Evolutionary conservation across 345 rosid species (phyloP).

Genomic region (Rubroshorea leprosula): DNA sequence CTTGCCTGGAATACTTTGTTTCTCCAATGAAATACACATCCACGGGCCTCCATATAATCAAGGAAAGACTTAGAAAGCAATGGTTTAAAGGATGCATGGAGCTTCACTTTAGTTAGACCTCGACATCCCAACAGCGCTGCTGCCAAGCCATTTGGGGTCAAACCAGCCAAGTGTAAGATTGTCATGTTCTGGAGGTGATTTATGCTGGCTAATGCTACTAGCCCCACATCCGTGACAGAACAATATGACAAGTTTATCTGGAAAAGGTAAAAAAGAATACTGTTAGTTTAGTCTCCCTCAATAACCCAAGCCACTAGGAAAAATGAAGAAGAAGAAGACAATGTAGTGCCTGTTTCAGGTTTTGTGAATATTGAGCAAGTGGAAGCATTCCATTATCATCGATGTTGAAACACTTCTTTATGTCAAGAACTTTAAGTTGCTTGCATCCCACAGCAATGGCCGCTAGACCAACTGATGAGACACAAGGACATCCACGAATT

Average conservation of each 20-base stretch:
- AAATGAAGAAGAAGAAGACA: background rate
- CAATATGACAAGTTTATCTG: slow-evolving; percentile 46
- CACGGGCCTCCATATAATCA: slow-evolving; percentile 31
- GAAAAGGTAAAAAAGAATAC: slow-evolving; percentile 3
- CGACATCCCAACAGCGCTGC: slow-evolving; percentile 39
- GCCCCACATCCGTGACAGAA: slow-evolving; percentile 39
- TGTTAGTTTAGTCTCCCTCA: background rate
- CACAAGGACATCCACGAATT: slow-evolving; percentile 38
- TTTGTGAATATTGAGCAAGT: slow-evolving; percentile 37
- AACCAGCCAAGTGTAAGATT: slow-evolving; percentile 28
- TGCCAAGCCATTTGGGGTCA: slow-evolving; percentile 42
- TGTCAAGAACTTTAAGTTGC: slow-evolving; percentile 33
- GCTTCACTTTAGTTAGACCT: slow-evolving; percentile 38
- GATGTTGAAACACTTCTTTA: slow-evolving; percentile 37
- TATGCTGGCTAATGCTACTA: slow-evolving; percentile 30
- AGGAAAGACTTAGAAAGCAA: slow-evolving; percentile 27
- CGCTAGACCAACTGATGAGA: slow-evolving; percentile 34
- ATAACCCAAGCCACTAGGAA: background rate
- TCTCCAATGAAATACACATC: slow-evolving; percentile 38
- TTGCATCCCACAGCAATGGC: slow-evolving; percentile 34
- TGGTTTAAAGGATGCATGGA: slow-evolving; percentile 31
- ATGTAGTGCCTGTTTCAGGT: slow-evolving; percentile 33
- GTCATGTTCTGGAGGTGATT: slow-evolving; percentile 35
- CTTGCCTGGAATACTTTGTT: slow-evolving; percentile 34
- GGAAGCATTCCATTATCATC: slow-evolving; percentile 37